These are phyloP conservation scores for Hyparrhenia diplandra DNA, from an alignment of 176 grass and related monocot species.

Conservation along the genomic window DNA sequence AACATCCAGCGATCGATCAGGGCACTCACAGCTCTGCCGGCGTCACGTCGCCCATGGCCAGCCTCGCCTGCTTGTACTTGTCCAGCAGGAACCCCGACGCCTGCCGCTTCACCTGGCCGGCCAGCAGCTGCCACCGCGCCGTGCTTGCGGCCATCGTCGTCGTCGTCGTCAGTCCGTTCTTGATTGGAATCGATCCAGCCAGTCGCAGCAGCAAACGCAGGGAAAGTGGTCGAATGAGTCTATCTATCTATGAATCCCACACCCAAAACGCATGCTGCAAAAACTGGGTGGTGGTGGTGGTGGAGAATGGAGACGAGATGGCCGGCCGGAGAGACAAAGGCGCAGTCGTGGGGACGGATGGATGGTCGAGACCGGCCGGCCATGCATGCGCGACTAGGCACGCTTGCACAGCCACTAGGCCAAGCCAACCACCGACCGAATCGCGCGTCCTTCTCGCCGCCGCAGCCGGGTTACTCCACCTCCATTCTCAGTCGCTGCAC, in stretches of 20 bases:
- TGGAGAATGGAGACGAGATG: neutral
- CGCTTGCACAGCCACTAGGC: neutral
- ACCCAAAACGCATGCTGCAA: neutral
- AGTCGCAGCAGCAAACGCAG: neutral
- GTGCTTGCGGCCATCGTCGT: conserved; percentile 10
- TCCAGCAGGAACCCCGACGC: conserved; percentile 62
- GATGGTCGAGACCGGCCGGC: neutral
- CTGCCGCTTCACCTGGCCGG: conserved; percentile 51
- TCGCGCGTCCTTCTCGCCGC: neutral
- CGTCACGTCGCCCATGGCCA: conserved; percentile 54
- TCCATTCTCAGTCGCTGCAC: too few relatives aligned
- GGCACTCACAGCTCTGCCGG: conserved; percentile 47
- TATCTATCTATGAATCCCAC: neutral
- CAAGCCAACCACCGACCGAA: neutral
- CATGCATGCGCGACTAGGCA: neutral
- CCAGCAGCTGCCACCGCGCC: conserved; percentile 33
- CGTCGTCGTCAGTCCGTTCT: neutral
- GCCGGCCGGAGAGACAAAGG: neutral
- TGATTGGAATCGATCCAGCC: neutral
- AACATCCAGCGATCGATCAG: neutral
- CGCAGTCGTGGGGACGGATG: neutral
- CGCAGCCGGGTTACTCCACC: neutral
- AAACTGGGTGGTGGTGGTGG: neutral
- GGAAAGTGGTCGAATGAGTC: neutral
- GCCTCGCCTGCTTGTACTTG: conserved; percentile 65